A percentile compares a stretch with the other conserved stretches of the same genome.
These are phyloP conservation scores for Parsonsia alboflavescens DNA, from an alignment of 257 asterid genomes.

Conservation along the genomic window DNA sequence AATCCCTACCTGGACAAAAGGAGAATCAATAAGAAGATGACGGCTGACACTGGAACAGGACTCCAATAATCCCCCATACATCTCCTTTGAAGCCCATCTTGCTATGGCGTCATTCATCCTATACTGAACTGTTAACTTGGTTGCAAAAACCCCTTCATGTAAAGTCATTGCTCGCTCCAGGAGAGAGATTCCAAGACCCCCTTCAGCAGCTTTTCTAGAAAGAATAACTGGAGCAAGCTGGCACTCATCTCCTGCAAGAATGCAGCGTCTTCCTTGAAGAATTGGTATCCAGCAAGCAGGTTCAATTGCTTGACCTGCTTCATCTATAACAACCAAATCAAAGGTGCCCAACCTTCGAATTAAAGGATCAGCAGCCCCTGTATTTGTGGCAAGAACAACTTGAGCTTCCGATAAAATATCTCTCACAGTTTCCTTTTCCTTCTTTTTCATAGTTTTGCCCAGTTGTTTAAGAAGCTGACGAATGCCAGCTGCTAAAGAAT, in stretches of 20 bases:
- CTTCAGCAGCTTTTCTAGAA: conserved; percentile 87
- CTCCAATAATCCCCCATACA: conserved; percentile 70
- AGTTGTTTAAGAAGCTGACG: conserved; percentile 95
- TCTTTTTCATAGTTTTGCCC: conserved; percentile 85
- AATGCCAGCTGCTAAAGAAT: conserved; percentile 95
- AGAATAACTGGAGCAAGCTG: conserved; percentile 96
- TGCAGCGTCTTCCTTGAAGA: conserved; percentile 87
- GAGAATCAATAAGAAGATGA: conserved; percentile 92
- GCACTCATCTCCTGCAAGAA: conserved; percentile 89
- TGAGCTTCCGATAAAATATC: conserved; percentile 72
- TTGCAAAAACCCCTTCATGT: conserved; percentile 64
- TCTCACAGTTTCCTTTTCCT: conserved; percentile 86
- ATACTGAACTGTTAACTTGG: conserved; percentile 64
- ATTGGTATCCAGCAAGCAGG: conserved; percentile 98
- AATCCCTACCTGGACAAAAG: conserved; percentile 76
- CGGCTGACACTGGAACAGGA: conserved; percentile 67
- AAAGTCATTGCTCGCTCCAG: conserved; percentile 71
- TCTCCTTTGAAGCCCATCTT: conserved; percentile 98
- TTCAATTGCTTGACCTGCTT: conserved; percentile 95
- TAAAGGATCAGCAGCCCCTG: conserved; percentile 95
- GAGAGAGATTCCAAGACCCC: conserved; percentile 80
- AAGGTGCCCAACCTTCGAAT: conserved; percentile 62
- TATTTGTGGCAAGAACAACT: conserved; percentile 90
- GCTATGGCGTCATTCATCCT: conserved; percentile 92
- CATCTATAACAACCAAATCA: conserved; percentile 90